A percentile compares a stretch with the other conserved stretches of the same genome.
phyloP scores from a whole-genome alignment of 441 rosid species.

The Erodium chrysanthum region DNA sequence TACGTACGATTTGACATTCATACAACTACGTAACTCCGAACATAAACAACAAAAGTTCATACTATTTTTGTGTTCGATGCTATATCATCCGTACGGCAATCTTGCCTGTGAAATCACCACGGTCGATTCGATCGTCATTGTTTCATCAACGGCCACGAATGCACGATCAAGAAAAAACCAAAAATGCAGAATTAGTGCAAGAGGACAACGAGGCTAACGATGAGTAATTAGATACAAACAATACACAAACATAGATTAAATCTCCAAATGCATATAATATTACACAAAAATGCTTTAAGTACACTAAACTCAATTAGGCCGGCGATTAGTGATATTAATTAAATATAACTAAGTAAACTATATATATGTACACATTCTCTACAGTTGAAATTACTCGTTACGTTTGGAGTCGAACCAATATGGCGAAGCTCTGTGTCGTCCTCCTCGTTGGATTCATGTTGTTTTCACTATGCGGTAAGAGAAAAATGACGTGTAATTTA shows the following conservation, averaged over 20 bases:
- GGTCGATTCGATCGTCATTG: neutral
- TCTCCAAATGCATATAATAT: neutral
- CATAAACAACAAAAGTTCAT: neutral
- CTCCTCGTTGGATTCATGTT: neutral
- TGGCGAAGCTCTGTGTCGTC: neutral
- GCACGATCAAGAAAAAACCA: neutral
- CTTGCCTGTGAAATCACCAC: neutral
- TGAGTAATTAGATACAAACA: constrained; percentile 1
- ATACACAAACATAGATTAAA: neutral
- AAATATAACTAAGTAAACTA: neutral
- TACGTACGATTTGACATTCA: too few species aligned
- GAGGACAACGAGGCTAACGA: neutral
- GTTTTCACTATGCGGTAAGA: neutral
- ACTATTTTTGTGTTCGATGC: neutral
- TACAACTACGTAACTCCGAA: neutral
- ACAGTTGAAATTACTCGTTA: neutral
- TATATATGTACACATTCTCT: neutral
- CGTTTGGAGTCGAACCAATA: neutral
- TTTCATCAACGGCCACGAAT: neutral
- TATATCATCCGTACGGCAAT: neutral
- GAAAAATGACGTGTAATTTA: neutral
- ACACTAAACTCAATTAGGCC: constrained; percentile 5
- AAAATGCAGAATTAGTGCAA: neutral
- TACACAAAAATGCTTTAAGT: too few species aligned
- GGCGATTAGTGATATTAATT: constrained; percentile 1